Evolutionary conservation across 371 early-diverging fungal genomes (phyloP), one percentile per base, ranked within the genome.

Genomic region (Mortierella sp.): DNA sequence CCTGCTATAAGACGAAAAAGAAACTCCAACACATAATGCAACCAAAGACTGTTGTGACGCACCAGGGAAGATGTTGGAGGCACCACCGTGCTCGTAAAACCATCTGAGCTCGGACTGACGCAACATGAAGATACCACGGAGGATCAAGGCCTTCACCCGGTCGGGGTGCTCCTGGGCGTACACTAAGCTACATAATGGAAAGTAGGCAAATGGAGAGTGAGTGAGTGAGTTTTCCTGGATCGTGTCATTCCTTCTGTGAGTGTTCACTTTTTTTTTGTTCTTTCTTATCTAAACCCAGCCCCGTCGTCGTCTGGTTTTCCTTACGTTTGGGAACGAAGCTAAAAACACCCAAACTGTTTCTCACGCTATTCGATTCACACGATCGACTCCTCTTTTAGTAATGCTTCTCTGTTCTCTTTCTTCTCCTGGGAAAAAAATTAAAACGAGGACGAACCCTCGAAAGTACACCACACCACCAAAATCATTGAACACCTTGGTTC

Each of bases 91-190:
- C 78, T 93, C 92, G 82, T 94, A 94, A 83, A 93, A 93, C 92
- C 92, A 94, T 16, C 81, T 73, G 70, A 94, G 79, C 80, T 94
- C 94, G 38, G 86, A 81, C 54, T 88, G 74, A 11, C 94, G 89
- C 58, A 93, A 72, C 70, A 89, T 90, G 75, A 94, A 93, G 77
- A 93, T 93, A 58, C 94, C 94, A 11, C 94, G 88, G n/a, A 95
- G 87, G 60, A 94, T 90, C 50, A 95, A 84, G 16, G 91, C 94
- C 79, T 91, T 91, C 78, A 92, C 92, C 4, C 85, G 89, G 24
- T 83, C 80, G 21, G 93, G 92, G 82, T 93, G 91, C 70, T 86
- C 90, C 70, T 89, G 88, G 44, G 94, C 94, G 74, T 94, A 94
- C 10, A 91, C 82, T 78, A 94, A 89, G 48, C 93, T 88, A 77